Percentiles rank a stretch among this genome's conserved stretches.
phyloP scores from a whole-genome alignment of 2,329 filamentous ascomycete genomes.

The Lizonia empirigonia region DNA sequence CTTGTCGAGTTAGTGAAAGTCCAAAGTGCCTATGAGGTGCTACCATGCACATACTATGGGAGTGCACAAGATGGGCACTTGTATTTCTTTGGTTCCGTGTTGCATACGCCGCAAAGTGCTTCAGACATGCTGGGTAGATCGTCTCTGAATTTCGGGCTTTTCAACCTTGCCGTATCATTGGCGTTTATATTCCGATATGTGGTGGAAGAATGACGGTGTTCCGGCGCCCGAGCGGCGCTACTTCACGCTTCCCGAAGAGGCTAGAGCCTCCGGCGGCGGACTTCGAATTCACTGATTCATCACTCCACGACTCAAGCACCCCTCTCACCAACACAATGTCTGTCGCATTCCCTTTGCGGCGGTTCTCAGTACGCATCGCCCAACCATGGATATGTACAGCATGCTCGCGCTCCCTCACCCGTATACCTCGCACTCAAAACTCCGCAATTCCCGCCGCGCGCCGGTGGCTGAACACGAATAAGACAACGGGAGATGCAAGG shows the following conservation, averaged over 20 bases:
- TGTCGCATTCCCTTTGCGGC: conserved; percentile 29
- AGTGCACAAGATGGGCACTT: conserved; percentile 56
- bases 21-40: background rate
- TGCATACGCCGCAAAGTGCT: conserved; percentile 52
- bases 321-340: conserved; percentile 36
- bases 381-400: conserved; percentile 47
- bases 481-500: conserved; percentile 29
- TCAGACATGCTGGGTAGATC: conserved; percentile 37
- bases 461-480: conserved; percentile 41
- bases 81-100: conserved; percentile 54
- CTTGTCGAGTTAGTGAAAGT: conserved; percentile 22
- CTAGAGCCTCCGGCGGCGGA: conserved; percentile 31
- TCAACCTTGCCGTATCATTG: background rate
- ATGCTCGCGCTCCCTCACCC: conserved; percentile 40
- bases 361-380: conserved; percentile 21
- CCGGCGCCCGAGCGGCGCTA: conserved; percentile 19
- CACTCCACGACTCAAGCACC: conserved; percentile 25
- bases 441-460: conserved; percentile 25
- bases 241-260: conserved; percentile 27
- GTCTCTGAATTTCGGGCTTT: background rate
- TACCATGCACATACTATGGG: conserved; percentile 49
- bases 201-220: conserved; percentile 3
- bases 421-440: conserved; percentile 25
- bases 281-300: conserved; percentile 22
- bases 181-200: background rate